phyloP scores from a whole-genome alignment of 768 basidiomycete genomes.

The Naematelia encephala region DNA sequence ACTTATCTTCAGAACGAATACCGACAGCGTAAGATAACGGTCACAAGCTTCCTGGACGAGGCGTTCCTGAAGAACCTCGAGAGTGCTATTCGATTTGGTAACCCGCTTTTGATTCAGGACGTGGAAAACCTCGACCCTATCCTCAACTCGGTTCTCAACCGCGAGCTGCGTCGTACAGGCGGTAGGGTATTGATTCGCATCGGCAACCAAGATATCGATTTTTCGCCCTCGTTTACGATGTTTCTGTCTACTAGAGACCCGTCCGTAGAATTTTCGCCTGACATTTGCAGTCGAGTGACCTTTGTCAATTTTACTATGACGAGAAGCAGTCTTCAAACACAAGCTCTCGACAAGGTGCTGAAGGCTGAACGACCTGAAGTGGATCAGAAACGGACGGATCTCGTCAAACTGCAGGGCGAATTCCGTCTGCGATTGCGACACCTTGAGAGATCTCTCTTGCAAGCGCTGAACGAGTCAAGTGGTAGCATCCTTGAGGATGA shows the following conservation, averaged over 20 bases:
- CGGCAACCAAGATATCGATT: conserved; percentile 97
- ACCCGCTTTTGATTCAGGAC: conserved; percentile 93
- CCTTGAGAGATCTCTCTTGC: conserved; percentile 84
- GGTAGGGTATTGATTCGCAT: conserved; percentile 95
- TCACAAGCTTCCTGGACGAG: conserved; percentile 97
- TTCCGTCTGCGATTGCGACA: conserved; percentile 89
- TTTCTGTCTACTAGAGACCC: conserved; percentile 97
- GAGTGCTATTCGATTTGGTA: conserved; percentile 97
- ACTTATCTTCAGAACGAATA: conserved; percentile 91
- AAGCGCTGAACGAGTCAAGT: conserved; percentile 91
- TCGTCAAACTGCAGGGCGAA: conserved; percentile 98
- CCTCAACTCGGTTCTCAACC: conserved; percentile 93
- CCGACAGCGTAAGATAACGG: conserved; percentile 92
- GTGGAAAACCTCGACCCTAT: conserved; percentile 98
- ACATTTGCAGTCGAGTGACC: conserved; percentile 94
- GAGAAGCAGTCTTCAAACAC: conserved; percentile 93
- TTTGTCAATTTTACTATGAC: conserved; percentile 99
- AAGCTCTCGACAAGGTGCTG: conserved; percentile 93
- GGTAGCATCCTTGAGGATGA: conserved; percentile 99
- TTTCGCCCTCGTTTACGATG: conserved; percentile 99
- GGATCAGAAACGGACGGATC: conserved; percentile 88
- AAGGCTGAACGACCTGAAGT: conserved; percentile 96
- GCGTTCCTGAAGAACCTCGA: conserved; percentile 98
- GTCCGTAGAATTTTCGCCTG: conserved; percentile 94
- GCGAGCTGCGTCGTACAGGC: conserved; percentile 90